Conservation (phyloP, 2,329 filamentous ascomycete genomes). For the Fusarium pseudonygamai region DNA sequence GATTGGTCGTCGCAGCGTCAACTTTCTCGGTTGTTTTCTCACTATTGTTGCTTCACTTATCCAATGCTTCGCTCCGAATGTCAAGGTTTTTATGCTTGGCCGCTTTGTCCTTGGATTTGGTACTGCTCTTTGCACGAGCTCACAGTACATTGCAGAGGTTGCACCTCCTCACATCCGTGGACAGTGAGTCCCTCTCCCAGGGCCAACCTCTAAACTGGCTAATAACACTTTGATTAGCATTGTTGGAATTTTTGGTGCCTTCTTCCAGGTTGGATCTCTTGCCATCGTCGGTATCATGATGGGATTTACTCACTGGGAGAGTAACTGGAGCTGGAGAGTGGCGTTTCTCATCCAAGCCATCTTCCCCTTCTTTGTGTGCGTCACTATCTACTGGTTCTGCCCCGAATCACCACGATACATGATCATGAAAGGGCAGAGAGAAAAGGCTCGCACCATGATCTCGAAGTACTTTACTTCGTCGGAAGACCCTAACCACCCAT, state of each 20-base stretch:
- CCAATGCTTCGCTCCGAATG: slow-evolving; percentile 33
- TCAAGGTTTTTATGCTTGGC: slow-evolving; percentile 30
- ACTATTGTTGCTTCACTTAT: slow-evolving; percentile 35
- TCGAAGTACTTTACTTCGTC: slow-evolving; percentile 30
- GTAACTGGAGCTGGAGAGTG: slow-evolving; percentile 36
- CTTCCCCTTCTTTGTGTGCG: slow-evolving; percentile 33
- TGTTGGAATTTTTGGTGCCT: slow-evolving; percentile 38
- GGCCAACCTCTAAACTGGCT: fast-evolving
- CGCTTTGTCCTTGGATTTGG: slow-evolving; percentile 37
- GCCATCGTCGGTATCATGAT: slow-evolving; percentile 38
- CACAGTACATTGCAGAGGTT: slow-evolving; percentile 39
- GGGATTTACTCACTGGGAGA: slow-evolving; percentile 36
- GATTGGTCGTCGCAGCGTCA: slow-evolving; percentile 36
- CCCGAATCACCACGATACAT: slow-evolving; percentile 39
- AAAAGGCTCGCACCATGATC: slow-evolving; percentile 35
- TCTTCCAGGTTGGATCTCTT: slow-evolving; percentile 37
- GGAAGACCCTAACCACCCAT: slow-evolving; percentile 32
- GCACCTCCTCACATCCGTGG: slow-evolving; percentile 35
- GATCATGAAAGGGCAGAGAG: slow-evolving; percentile 36
- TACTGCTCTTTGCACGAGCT: slow-evolving; percentile 37
- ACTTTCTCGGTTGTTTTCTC: slow-evolving; percentile 32
- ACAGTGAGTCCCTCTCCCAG: not conserved
- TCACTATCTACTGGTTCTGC: slow-evolving; percentile 34
- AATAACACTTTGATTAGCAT: not conserved
- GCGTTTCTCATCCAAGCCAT: slow-evolving; percentile 36